A percentile compares a stretch with the other conserved stretches of the same genome.
These are phyloP conservation scores for Helminthosporium solani DNA, from an alignment of 2,329 filamentous ascomycete genomes.

Conservation along the genomic window DNA sequence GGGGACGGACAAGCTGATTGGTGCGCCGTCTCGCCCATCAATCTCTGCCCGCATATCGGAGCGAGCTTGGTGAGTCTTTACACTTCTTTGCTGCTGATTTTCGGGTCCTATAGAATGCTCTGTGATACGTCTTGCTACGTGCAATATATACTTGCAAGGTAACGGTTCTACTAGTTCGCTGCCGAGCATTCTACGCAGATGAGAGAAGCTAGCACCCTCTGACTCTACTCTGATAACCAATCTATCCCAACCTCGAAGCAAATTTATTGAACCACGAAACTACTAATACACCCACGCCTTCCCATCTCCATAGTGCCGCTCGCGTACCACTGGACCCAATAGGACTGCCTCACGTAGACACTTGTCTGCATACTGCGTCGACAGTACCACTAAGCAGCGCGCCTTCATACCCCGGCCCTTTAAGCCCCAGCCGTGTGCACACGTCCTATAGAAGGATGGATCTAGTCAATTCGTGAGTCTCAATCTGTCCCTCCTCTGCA, in stretches of 20 bases:
- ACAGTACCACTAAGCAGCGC: slow-evolving; percentile 18
- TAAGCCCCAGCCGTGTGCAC: slow-evolving; percentile 26
- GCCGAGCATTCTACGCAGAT: background rate
- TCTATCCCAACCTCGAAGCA: slow-evolving; percentile 4
- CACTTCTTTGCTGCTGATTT: no score
- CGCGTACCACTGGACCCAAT: slow-evolving; percentile 24
- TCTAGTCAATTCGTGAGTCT: slow-evolving; percentile 45
- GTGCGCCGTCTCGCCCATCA: slow-evolving; percentile 1
- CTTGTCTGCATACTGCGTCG: slow-evolving; percentile 19
- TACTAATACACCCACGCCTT: slow-evolving; percentile 28
- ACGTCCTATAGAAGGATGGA: slow-evolving; percentile 39
- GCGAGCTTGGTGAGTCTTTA: background rate
- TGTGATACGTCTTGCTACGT: slow-evolving; percentile 4
- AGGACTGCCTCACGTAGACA: slow-evolving; percentile 26
- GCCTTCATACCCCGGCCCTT: slow-evolving; percentile 17
- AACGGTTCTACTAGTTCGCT: slow-evolving; percentile 4
- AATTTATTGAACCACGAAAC: slow-evolving; percentile 33
- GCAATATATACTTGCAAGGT: no score
- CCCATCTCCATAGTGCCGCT: slow-evolving; percentile 19
- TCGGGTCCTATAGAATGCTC: no score
- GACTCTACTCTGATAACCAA: background rate
- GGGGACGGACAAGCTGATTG: slow-evolving; percentile 12
- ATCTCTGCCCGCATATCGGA: slow-evolving; percentile 15
- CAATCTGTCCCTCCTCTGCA: slow-evolving; percentile 7
- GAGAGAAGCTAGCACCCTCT: slow-evolving; percentile 11